A percentile compares a stretch with the other conserved stretches of the same genome.
phyloP scores from a whole-genome alignment of 208 protist genomes.

The Herpetomonas samuelpessoai region DNA sequence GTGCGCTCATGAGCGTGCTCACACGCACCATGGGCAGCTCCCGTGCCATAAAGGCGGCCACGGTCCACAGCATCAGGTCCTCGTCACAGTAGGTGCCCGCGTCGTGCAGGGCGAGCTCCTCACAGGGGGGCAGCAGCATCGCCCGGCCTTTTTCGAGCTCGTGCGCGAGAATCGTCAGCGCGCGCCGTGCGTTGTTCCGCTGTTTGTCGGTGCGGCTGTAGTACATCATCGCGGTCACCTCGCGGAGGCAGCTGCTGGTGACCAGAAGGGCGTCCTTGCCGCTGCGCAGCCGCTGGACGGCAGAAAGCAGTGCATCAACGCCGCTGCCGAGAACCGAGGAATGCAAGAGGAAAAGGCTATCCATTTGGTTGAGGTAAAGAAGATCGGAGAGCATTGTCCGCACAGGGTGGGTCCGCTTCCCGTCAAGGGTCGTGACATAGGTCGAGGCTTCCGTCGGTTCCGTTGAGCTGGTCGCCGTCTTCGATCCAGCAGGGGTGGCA shows the following conservation, averaged over 20 bases:
- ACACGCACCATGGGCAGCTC: slow-evolving; percentile 80
- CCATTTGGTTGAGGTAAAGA: slow-evolving; percentile 45
- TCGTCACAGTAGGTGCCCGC: slow-evolving; percentile 82
- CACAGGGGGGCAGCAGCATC: slow-evolving; percentile 56
- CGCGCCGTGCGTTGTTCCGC: slow-evolving; percentile 26
- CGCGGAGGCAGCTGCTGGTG: slow-evolving; percentile 54
- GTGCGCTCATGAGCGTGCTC: slow-evolving; percentile 61
- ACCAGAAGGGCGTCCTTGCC: slow-evolving; percentile 81
- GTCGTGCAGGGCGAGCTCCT: slow-evolving; percentile 82
- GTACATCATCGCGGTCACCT: slow-evolving; percentile 27
- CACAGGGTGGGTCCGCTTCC: slow-evolving; percentile 46
- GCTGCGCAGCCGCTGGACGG: slow-evolving; percentile 51
- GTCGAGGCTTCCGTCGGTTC: slow-evolving; percentile 2
- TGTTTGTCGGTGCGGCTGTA: slow-evolving; percentile 29
- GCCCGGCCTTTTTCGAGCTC: slow-evolving; percentile 69
- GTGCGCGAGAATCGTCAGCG: slow-evolving; percentile 66
- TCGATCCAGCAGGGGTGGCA: slow-evolving; percentile 3
- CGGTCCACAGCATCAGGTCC: slow-evolving; percentile 85
- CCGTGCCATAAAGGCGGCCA: slow-evolving; percentile 73
- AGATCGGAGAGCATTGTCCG: slow-evolving; percentile 58
- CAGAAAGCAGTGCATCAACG: slow-evolving; percentile 48
- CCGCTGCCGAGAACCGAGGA: slow-evolving; percentile 45
- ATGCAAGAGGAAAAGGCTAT: slow-evolving; percentile 78
- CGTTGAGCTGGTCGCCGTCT: too few relatives aligned
- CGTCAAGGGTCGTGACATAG: slow-evolving; percentile 24